Percentiles rank a stretch among this genome's conserved stretches.
These are phyloP conservation scores for Panus rudis DNA, from an alignment of 768 basidiomycete genomes.

Conservation along the genomic window DNA sequence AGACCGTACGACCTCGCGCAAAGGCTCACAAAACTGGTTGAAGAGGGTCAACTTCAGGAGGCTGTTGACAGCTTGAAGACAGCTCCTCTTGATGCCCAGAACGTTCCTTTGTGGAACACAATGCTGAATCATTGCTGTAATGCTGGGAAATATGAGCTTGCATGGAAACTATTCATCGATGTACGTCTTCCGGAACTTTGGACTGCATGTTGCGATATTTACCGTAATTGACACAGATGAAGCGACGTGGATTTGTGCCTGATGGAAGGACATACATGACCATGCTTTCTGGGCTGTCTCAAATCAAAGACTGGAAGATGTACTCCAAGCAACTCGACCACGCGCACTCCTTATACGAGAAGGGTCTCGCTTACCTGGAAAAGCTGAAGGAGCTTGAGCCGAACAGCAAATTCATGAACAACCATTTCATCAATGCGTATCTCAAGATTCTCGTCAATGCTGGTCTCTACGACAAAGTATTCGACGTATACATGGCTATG, in stretches of 20 bases:
- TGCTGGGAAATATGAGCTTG: conserved; percentile 47
- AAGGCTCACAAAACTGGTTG: conserved; percentile 52
- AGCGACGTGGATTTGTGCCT: conserved; percentile 71
- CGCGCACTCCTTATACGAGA: conserved; percentile 53
- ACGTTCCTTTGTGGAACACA: conserved; percentile 73
- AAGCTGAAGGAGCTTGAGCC: conserved; percentile 43
- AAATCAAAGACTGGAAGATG: conserved; percentile 53
- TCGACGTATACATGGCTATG: conserved; percentile 69
- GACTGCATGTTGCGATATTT: neutral
- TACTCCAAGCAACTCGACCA: conserved; percentile 56
- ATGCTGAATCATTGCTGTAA: conserved; percentile 62
- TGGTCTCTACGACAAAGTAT: conserved; percentile 55
- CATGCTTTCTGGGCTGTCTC: conserved; percentile 56
- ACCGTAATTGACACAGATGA: conserved; percentile 55
- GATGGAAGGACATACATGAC: conserved; percentile 62
- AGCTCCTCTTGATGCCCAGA: conserved; percentile 67
- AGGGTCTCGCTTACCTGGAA: conserved; percentile 44
- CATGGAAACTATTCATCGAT: conserved; percentile 62
- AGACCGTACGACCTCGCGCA: conserved; percentile 56
- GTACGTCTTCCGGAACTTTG: conserved; percentile 28
- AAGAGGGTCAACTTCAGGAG: conserved; percentile 46
- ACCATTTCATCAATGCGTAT: conserved; percentile 50
- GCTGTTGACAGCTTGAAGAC: conserved; percentile 65
- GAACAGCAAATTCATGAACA: conserved; percentile 35
- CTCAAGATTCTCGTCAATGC: conserved; percentile 60